Base-by-base conservation (phyloP, 352 stramenopile genomes). In the Phytophthora pluvialis region DNA sequence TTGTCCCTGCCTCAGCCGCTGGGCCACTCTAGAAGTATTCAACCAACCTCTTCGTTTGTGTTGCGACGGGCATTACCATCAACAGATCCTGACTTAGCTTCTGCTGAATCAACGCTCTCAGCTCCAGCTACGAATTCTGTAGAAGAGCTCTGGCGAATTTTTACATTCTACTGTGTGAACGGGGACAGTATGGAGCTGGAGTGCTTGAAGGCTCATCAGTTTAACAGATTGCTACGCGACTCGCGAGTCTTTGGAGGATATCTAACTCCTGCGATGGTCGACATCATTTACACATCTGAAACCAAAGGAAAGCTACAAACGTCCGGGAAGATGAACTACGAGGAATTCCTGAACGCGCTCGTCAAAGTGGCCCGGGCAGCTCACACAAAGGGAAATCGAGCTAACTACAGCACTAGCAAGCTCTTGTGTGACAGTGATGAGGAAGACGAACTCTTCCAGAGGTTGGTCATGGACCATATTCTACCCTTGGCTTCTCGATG, bases 211-310 rank as follows among this genome's bases (percentile, higher is more conserved):
- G 77, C 80, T 5, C 83, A 92, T 47, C 86, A 94, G 57, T 94
- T 92, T 60, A 88, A 85, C 64, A 81, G 79, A 29, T 62, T 92
- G 1, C 48, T 94, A 21, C 82, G 81, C 1, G 86, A 94, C 55
- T 77, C 80, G 3, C 64, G 72, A 5, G 67, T 94, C 3, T 83
- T 91, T 13, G 69, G 68, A 12, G 55, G 72, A 0, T 64, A 54
- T 44, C 69, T 91, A 50, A 93, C 83, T 8, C 82, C 81, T 5
- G 81, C 81, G 5, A 90, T 93, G 63, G 86, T 82, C 10, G 72
- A 89, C 36, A 91, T 92, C 39, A 90, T 94, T 63, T 93, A 91
- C 70, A 89, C 81, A 28, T 86, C 81, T 28, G 84, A 91, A 70
- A 89, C 79, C 11, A 92, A 90, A 61, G 82, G 84, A 43, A 90